Conservation (phyloP, 1,284 basidiomycete genomes). For the Moniliophthora roreri region DNA sequence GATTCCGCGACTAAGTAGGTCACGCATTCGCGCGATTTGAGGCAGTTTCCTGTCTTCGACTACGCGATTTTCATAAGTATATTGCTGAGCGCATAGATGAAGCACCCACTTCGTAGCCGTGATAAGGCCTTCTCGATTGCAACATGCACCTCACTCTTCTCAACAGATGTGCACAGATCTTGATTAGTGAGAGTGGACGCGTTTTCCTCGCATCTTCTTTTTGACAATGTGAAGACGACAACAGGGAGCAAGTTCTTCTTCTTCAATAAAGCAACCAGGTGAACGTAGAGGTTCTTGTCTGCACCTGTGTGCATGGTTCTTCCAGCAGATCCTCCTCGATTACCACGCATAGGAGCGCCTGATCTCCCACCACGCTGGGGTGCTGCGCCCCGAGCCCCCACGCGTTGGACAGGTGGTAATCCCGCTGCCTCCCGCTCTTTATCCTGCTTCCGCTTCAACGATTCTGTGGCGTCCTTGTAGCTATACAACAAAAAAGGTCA, state of each 20-base stretch:
- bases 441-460: conserved; percentile 91
- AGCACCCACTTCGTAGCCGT: conserved; percentile 77
- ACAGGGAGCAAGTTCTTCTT: conserved; percentile 90
- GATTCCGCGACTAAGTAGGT: conserved; percentile 89
- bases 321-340: conserved; percentile 51
- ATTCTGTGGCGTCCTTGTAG: conserved; percentile 88
- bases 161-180: conserved; percentile 84
- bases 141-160: conserved; percentile 97
- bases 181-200: conserved; percentile 87
- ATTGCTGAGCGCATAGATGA: conserved; percentile 1
- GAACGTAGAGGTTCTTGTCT: conserved; percentile 94
- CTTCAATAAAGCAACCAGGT: conserved; percentile 84
- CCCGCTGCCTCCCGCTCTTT: conserved; percentile 96
- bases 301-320: conserved; percentile 65
- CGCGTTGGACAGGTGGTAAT: conserved; percentile 76
- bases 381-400: conserved; percentile 77
- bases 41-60: conserved; percentile 93
- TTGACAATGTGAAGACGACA: conserved; percentile 97
- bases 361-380: conserved; percentile 61
- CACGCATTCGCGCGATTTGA: conserved; percentile 91
- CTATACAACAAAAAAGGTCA: conserved; percentile 35
- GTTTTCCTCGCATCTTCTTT: conserved; percentile 97
- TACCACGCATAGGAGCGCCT: conserved; percentile 34
- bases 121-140: conserved; percentile 91
- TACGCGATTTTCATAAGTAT: conserved; percentile 31